These are phyloP conservation scores for Cryphonectria radicalis DNA, from an alignment of 2,329 filamentous ascomycete genomes.

Conservation along the genomic window DNA sequence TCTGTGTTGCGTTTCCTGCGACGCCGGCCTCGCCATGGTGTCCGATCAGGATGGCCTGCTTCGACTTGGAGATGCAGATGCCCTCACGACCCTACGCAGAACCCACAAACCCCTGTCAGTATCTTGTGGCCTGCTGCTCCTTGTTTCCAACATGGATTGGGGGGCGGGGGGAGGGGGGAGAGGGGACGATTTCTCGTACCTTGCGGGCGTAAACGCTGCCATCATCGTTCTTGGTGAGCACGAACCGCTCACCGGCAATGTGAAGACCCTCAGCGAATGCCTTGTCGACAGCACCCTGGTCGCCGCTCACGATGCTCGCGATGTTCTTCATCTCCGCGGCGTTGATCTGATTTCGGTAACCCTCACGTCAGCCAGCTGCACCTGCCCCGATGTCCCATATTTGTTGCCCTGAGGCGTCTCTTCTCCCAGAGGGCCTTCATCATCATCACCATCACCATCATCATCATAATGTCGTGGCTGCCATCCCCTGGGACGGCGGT, in stretches of 20 bases:
- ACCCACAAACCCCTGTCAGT: constrained; percentile 16
- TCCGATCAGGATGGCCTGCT: constrained; percentile 83
- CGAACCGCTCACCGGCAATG: constrained; percentile 76
- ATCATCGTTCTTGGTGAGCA: constrained; percentile 76
- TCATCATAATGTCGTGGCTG: not conserved
- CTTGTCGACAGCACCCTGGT: constrained; percentile 59
- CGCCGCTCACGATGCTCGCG: constrained; percentile 53
- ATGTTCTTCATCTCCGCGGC: constrained; percentile 64
- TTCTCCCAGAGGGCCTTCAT: not conserved
- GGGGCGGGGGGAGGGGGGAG: too few relatives aligned
- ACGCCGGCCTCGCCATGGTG: constrained; percentile 79
- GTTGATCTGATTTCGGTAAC: constrained; percentile 49
- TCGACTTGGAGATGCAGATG: constrained; percentile 82
- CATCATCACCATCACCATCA: too few relatives aligned
- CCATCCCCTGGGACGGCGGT: constrained; percentile 15
- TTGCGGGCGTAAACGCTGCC: constrained; percentile 84
- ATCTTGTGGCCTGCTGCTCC: not conserved
- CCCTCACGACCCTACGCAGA: constrained; percentile 70
- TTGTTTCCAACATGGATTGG: not conserved
- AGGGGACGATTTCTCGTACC: constrained; percentile 53
- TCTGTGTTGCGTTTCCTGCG: constrained; percentile 76
- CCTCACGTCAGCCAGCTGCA: constrained; percentile 18
- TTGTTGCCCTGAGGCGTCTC: constrained; percentile 2
- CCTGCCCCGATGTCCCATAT: not conserved
- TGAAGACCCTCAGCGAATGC: constrained; percentile 75